These are phyloP conservation scores for Anisogramma anomala DNA, from an alignment of 2,329 filamentous ascomycete species.

Conservation along the genomic window DNA sequence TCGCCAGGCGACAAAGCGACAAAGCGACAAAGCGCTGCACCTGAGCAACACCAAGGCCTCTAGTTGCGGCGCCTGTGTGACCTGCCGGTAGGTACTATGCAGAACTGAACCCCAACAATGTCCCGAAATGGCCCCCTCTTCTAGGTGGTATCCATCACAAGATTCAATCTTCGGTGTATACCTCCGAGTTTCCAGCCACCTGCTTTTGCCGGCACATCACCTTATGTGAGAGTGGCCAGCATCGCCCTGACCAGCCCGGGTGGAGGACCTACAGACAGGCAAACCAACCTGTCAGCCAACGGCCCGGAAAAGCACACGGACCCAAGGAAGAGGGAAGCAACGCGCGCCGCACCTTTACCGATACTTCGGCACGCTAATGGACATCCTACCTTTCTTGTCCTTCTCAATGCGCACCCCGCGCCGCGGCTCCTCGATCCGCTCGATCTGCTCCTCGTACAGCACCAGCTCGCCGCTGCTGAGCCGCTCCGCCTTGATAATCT, in stretches of 20 bases:
- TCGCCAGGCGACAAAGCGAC: no score
- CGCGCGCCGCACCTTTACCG: conserved; percentile 41
- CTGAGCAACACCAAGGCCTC: no score
- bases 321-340: conserved; percentile 11
- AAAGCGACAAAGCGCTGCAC: no score
- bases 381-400: conserved; percentile 94
- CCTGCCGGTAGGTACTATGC: no score
- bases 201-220: neutral
- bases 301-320: conserved; percentile 6
- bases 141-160: no score
- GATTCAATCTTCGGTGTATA: no score
- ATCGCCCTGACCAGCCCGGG: conserved; percentile 55
- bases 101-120: no score
- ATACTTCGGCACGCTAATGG: conserved; percentile 67
- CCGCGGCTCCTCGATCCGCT: conserved; percentile 41
- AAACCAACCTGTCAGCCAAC: conserved; percentile 11
- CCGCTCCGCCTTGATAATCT: conserved; percentile 45
- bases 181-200: no score
- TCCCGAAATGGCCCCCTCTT: no score
- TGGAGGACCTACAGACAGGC: conserved; percentile 51
- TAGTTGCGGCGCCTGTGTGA: no score
- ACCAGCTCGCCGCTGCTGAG: conserved; percentile 51
- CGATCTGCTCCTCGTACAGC: conserved; percentile 49
- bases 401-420: conserved; percentile 63
- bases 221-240: conserved; percentile 57